Evolutionary conservation across 768 basidiomycete genomes (phyloP).

Genomic region (Glaciozyma antarctica): DNA sequence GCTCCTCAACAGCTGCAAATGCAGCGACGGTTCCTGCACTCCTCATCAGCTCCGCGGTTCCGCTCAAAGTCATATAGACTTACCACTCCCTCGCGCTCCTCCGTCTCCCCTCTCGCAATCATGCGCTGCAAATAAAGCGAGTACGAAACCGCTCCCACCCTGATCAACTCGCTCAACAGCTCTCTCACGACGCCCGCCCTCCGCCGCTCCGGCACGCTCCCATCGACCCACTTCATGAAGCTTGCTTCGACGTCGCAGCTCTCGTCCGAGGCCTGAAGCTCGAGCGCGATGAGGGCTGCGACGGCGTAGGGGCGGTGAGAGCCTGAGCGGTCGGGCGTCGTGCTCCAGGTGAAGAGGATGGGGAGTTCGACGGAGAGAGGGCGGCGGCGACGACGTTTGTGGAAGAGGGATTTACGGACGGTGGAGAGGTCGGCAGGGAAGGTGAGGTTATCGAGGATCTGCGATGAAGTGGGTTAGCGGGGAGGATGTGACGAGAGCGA

Average conservation of each 20-base stretch:
- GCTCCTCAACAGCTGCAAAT: background rate
- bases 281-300: constrained; percentile 3
- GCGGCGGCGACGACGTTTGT: background rate
- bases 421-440: constrained; percentile 6
- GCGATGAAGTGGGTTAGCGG: background rate
- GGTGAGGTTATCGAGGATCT: constrained; percentile 18
- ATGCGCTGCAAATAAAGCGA: constrained; percentile 27
- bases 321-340: constrained; percentile 5
- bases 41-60: no score
- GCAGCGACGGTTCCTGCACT: background rate
- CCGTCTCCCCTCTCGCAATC: constrained; percentile 32
- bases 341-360: constrained; percentile 25
- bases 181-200: background rate
- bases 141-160: constrained; percentile 16
- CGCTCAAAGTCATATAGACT: background rate
- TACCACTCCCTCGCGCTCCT: background rate
- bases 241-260: constrained; percentile 8
- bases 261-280: background rate
- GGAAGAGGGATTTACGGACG: constrained; percentile 3
- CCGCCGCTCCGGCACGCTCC: background rate
- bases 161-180: constrained; percentile 21
- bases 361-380: background rate
- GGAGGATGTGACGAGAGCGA: background rate
- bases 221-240: constrained; percentile 28
- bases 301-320: constrained; percentile 18